Base-by-base conservation (phyloP, 2,329 filamentous ascomycete genomes). In the Hypomyces rosellus region DNA sequence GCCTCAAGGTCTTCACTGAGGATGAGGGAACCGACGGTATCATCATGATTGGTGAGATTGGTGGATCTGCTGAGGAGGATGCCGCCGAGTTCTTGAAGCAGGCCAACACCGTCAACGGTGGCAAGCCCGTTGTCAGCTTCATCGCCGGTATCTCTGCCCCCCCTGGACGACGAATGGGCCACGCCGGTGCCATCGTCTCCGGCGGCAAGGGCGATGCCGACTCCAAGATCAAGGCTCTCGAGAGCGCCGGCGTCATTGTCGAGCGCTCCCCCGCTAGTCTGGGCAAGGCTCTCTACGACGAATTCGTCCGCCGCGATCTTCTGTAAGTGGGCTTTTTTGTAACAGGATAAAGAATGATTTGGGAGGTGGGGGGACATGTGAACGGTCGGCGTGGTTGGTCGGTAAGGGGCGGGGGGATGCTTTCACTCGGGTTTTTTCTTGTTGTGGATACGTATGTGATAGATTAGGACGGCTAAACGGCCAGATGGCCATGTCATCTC, bases 41-140 rank as follows among this genome's bases (percentile, higher is more conserved):
- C 75, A 96, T 99, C 77, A 96, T 99, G 93, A 97, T 99, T 70
- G 93, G 93, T 69, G 93, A 97, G 78, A 97, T 99, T 69, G 93
- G 93, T 74, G 93, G 93, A 57, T 89, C 88, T 54, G 93, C 93
- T 53, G 93, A 99, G 78, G 93, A 99, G 77, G 93, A 99, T 65
- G 93, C 93, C 37, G 92, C 93, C 64, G 93, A 97, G 65, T 99
- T 95, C 81, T 76, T 97, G 68, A 89, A 88, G 78, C 78, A 84
- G 69, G 82, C 93, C 80, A 97, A 99, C 82, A 91, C 84, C 54
- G 77, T 84, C 70, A 87, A 90, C 74, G 78, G 78, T 53, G 80
- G 80, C 67, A 99, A 96, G 84, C 93, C 93, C 65, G 91, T 95
- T 54, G 93, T 97, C 63, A 89, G 87, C 73, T 99, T 99, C 76